phyloP scores from a whole-genome alignment of 441 rosid genomes.

The Populus trichocarpa region DNA sequence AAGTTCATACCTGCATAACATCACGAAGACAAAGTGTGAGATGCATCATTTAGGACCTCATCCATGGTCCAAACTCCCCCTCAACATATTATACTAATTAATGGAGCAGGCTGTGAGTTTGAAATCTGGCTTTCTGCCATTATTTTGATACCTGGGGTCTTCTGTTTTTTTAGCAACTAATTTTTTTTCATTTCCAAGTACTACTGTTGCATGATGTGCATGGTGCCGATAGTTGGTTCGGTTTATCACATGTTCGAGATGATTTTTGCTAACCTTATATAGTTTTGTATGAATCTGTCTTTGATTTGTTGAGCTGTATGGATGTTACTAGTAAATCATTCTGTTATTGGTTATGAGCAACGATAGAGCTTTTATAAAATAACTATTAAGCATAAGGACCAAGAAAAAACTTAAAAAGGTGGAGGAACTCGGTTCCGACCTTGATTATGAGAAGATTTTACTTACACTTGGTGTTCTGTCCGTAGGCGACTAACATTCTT shows the following conservation, averaged over 20 bases:
- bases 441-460: slow-evolving; percentile 2
- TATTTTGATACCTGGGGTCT: not conserved
- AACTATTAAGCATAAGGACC: not conserved
- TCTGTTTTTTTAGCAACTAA: not conserved
- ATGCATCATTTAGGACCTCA: not conserved
- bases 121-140: not conserved
- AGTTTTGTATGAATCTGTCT: slow-evolving; percentile 5
- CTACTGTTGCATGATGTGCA: not conserved
- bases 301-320: slow-evolving; percentile 6
- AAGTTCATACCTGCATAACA: slow-evolving; percentile 78
- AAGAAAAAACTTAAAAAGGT: not conserved
- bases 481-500: slow-evolving; percentile 80
- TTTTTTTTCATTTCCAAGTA: not conserved
- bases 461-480: slow-evolving; percentile 99
- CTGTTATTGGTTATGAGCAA: not conserved
- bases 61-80: not conserved
- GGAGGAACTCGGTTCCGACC: not conserved
- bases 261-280: not conserved
- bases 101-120: not conserved
- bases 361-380: too few species aligned
- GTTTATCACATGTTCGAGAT: not conserved
- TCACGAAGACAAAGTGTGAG: slow-evolving; percentile 15
- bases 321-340: not conserved
- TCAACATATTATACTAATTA: not conserved
- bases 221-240: not conserved